Percentiles rank a stretch among this genome's conserved stretches.
These are phyloP conservation scores for Monascus purpureus DNA, from an alignment of 495 filamentous ascomycete species.

Conservation along the genomic window DNA sequence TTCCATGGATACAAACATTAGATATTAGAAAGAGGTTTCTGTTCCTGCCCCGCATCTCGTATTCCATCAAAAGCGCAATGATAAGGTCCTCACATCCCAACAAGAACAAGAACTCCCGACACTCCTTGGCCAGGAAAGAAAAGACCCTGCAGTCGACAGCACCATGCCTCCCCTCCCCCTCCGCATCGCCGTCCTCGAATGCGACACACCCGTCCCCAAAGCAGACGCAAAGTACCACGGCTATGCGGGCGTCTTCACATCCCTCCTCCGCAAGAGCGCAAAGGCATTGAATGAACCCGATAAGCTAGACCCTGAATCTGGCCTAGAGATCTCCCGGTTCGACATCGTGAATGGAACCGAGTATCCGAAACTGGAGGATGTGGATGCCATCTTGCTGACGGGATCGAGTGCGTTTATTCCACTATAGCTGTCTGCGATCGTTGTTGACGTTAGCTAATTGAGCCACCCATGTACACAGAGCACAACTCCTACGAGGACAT, in stretches of 20 bases:
- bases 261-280: constrained; percentile 42
- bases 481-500: constrained; percentile 50
- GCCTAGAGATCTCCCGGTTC: constrained; percentile 47
- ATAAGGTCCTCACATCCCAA: too few species aligned
- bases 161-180: constrained; percentile 40
- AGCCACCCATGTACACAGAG: too few species aligned
- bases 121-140: too few species aligned
- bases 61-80: too few species aligned
- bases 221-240: constrained; percentile 48
- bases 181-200: constrained; percentile 74
- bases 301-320: constrained; percentile 21
- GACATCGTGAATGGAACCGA: constrained; percentile 45
- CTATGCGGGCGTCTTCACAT: constrained; percentile 59
- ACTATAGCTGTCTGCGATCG: too few species aligned
- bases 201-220: constrained; percentile 51
- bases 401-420: constrained; percentile 42
- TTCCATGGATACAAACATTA: too few species aligned
- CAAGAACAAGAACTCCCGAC: too few species aligned
- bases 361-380: constrained; percentile 55
- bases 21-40: too few species aligned
- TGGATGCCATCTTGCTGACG: constrained; percentile 74
- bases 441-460: too few species aligned
- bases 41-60: too few species aligned
- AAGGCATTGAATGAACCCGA: constrained; percentile 19
- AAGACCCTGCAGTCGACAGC: neutral